phyloP scores from a whole-genome alignment of 768 basidiomycete genomes.

The Phlebiopsis gigantea region DNA sequence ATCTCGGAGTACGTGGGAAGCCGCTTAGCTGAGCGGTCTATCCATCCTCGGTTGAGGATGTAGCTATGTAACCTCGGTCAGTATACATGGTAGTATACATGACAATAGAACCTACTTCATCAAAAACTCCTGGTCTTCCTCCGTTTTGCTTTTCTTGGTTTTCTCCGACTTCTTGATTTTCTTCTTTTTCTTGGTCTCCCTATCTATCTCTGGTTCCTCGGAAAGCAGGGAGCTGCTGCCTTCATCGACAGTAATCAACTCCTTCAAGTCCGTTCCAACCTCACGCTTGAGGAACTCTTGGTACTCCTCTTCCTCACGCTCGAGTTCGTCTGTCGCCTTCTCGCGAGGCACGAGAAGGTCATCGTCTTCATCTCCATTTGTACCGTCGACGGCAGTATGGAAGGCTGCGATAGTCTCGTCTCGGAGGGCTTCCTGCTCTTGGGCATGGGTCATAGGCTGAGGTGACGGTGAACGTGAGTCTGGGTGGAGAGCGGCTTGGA shows the following conservation, averaged over 20 bases:
- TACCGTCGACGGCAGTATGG: conserved; percentile 35
- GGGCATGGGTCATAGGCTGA: conserved; percentile 56
- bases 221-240: conserved; percentile 14
- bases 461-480: conserved; percentile 51
- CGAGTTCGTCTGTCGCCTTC: conserved; percentile 72
- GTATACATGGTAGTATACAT: background rate
- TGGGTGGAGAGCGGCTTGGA: conserved; percentile 52
- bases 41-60: conserved; percentile 96
- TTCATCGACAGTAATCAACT: conserved; percentile 56
- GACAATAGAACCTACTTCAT: conserved; percentile 60
- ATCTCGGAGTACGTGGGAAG: conserved; percentile 87
- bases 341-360: conserved; percentile 71
- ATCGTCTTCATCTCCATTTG: conserved; percentile 44
- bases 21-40: conserved; percentile 69
- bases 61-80: conserved; percentile 52
- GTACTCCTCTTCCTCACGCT: conserved; percentile 83
- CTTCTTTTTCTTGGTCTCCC: conserved; percentile 23
- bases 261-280: conserved; percentile 70
- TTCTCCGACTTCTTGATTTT: conserved; percentile 25
- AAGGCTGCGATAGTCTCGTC: conserved; percentile 86
- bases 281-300: conserved; percentile 73
- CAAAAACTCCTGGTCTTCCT: conserved; percentile 81
- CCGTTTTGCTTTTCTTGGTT: conserved; percentile 39
- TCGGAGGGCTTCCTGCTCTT: conserved; percentile 73
- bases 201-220: conserved; percentile 25